Evolutionary conservation across 1,139 yeast species (phyloP), one percentile per base, ranked within the genome.

Genomic region (Protomyces gravidus): DNA sequence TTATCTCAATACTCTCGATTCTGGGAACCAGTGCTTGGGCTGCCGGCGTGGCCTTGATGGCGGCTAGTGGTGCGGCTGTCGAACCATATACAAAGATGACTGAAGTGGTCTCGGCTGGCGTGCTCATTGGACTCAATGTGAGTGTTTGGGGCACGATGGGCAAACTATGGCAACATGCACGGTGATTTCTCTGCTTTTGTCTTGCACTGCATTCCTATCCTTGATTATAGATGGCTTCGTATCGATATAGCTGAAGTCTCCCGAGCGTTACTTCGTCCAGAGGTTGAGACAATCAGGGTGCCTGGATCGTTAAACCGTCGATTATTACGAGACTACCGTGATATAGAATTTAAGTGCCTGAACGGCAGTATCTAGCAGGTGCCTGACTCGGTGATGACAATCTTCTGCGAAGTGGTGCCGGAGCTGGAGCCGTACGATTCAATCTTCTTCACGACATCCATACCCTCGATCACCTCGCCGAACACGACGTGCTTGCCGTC

Each of bases 401-500:
- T 76, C 78, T 80, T 84, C 69, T 86, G 85, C 68, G 79, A 79
- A 73, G 97, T 83, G 68, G 86, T 78, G 78, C 98, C 98, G 66
- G 85, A 78, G 71, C 79, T 75, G 64, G 97, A 84, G 74, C 98
- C 98, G 71, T 76, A 79, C 65, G 84, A 68, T 81, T 92, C 98
- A 72, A 92, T 80, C 80, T 85, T 83, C 87, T 89, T 86, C 77
- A 92, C 96, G 71, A 89, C 75, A 71, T 90, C 96, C 73, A 78
- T 77, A 71, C 97, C 97, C 62, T 89, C 96, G 69, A 78, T 75
- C 69, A 92, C 97, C 81, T 90, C 97, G 76, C 98, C 98, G 71
- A 90, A 92, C 67, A 92, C 98, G 76, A 89, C 97, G 85, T 92
- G 98, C 80, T 86, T 86, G 75, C 97, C 97, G 74, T 92, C 97